Evolutionary conservation across 192 early-diverging fungal species (phyloP), one percentile per base, ranked within the genome.

Genomic region (Backusella tuberculispora): DNA sequence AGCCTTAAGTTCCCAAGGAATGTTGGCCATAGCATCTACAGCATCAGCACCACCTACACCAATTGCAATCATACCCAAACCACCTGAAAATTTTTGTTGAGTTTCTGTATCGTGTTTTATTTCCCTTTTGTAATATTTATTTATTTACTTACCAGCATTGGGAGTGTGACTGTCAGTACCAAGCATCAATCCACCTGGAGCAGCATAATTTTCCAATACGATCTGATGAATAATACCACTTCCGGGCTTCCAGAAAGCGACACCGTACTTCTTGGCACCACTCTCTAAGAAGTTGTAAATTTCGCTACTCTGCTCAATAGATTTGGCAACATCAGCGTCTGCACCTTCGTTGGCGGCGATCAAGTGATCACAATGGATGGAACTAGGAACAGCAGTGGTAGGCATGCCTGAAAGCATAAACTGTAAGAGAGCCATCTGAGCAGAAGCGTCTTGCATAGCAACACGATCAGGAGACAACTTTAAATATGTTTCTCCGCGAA

Each of bases 21-120:
- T 98, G 70, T 87, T 85, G 10, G 96, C 96, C 98, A 99, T 99
- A 26, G 96, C 98, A 76, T 99, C 98, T 13, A 99, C 98, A 63
- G 98, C 98, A 84, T 99, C 98, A 43, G 98, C 98, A 81, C 98
- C 98, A 72, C 98, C 98, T 69, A 99, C 98, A 84, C 98, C 98
- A 71, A 99, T 95, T 17, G 98, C 98, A 78, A 99, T 87, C 88
- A 95, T 96, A 66, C 97, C 98, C 68, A 99, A 81, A 50, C 98
- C 98, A 80, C 98, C 68, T 69, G 21, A 63, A 45, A 24, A 44
- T 46, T 17, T n/a, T 44, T 45, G 7, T 68, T 19, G 26, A 83
- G 81, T 40, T 71, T 47, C 63, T 73, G 15, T 41, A 29, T 37
- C 13, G 24, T 43, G 71, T 73, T 73, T 64, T 73, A 24, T n/a